phyloP scores from a whole-genome alignment of 2,329 filamentous ascomycete genomes.

The Harringtonia lauricola region DNA sequence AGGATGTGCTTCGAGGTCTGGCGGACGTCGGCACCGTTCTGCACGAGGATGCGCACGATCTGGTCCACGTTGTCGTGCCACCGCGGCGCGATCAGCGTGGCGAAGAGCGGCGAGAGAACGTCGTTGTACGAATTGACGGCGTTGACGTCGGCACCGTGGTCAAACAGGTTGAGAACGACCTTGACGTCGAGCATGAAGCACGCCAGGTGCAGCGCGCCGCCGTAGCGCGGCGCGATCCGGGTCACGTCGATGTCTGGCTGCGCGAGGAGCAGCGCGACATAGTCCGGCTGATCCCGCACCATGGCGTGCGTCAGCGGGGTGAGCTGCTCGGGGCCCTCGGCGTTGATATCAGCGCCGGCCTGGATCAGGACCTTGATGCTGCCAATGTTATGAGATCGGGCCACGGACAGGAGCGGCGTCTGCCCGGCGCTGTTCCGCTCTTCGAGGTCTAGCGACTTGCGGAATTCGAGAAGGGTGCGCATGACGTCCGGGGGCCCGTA shows the following conservation, averaged over 20 bases:
- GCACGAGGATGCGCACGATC: neutral
- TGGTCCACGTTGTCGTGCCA: neutral
- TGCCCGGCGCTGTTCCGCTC: neutral
- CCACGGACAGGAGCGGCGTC: neutral
- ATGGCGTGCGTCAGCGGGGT: neutral
- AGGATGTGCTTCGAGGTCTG: neutral
- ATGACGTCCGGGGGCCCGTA: neutral
- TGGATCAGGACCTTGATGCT: neutral
- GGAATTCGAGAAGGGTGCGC: constrained; percentile 1
- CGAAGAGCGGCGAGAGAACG: neutral
- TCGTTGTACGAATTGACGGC: neutral
- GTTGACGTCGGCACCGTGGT: neutral
- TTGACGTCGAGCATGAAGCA: neutral
- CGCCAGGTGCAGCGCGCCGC: neutral
- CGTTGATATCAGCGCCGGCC: neutral
- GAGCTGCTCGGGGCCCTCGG: no score
- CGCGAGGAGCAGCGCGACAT: neutral
- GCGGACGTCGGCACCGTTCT: neutral
- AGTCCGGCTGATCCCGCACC: neutral
- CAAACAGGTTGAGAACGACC: neutral
- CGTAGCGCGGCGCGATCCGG: neutral
- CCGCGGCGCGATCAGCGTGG: neutral
- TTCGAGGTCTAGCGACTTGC: neutral
- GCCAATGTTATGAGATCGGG: neutral
- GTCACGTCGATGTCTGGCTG: neutral